These are phyloP conservation scores for Claviceps africana DNA, from an alignment of 2,329 filamentous ascomycete species.

Conservation along the genomic window DNA sequence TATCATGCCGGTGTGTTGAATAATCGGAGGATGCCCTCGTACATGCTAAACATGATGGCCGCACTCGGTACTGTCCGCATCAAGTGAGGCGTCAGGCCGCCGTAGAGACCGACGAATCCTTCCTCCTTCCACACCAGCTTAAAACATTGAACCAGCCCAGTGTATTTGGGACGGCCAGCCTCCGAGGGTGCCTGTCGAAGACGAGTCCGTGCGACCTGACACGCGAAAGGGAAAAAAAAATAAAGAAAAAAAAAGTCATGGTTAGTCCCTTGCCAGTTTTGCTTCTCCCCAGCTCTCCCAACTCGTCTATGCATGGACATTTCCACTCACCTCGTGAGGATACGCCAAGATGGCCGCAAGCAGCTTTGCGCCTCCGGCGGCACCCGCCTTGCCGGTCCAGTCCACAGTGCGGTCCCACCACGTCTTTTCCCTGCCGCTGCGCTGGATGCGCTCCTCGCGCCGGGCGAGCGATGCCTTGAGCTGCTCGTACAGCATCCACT, in stretches of 20 bases:
- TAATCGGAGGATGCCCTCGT: conserved; percentile 41
- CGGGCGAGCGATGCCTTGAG: conserved; percentile 62
- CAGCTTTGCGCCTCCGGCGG: conserved; percentile 74
- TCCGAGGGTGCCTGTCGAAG: conserved; percentile 70
- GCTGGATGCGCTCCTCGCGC: conserved; percentile 44
- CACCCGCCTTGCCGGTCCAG: conserved; percentile 65
- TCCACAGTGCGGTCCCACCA: conserved; percentile 62
- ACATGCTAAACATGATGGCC: conserved; percentile 94
- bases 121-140: conserved; percentile 78
- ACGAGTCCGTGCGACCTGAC: conserved; percentile 63
- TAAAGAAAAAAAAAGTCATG: too few species aligned
- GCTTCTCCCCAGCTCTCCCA: background rate
- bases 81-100: conserved; percentile 81
- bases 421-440: conserved; percentile 47
- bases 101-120: conserved; percentile 73
- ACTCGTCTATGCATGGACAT: background rate
- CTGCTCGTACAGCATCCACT: conserved; percentile 91
- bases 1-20: conserved; percentile 25
- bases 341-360: conserved; percentile 76
- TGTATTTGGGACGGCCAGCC: conserved; percentile 67
- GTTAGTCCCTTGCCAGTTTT: background rate
- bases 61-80: conserved; percentile 83
- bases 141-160: conserved; percentile 79
- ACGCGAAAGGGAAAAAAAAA: too few species aligned
- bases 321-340: conserved; percentile 65